Evolutionary conservation across 2,329 filamentous ascomycete species (phyloP).

Genomic region (Fusarium avenaceum): DNA sequence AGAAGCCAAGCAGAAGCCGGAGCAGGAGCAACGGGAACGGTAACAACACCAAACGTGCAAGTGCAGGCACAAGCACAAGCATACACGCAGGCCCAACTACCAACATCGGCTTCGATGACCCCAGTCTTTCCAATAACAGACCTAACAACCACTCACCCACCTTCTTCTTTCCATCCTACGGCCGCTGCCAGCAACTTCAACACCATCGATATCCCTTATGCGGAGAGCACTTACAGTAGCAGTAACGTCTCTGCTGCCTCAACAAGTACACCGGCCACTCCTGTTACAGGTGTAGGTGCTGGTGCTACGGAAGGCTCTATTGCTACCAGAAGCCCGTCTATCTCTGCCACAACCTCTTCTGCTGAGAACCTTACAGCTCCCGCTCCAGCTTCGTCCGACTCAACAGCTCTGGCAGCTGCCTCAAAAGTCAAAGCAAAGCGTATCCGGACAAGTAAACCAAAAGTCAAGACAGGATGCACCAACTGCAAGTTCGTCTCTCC

Average conservation of each 20-base stretch:
- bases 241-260: constrained; percentile 40
- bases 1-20: constrained; percentile 20
- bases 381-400: constrained; percentile 15
- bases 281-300: constrained; percentile 15
- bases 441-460: constrained; percentile 67
- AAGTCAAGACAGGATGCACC: constrained; percentile 75
- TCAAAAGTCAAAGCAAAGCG: constrained; percentile 54
- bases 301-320: constrained; percentile 10
- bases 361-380: constrained; percentile 5
- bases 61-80: neutral
- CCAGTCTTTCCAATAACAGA: constrained; percentile 18
- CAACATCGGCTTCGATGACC: constrained; percentile 7
- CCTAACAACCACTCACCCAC: constrained; percentile 19
- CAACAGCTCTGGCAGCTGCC: constrained; percentile 15
- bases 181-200: constrained; percentile 16
- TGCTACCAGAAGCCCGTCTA: constrained; percentile 17
- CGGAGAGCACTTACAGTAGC: constrained; percentile 37
- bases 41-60: neutral
- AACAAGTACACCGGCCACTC: constrained; percentile 36
- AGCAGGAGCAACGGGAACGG: neutral
- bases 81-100: neutral
- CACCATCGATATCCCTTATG: constrained; percentile 27
- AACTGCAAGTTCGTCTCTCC: constrained; percentile 73
- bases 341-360: constrained; percentile 14
- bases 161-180: constrained; percentile 13